A percentile compares a stretch with the other conserved stretches of the same genome.
phyloP scores from a whole-genome alignment of 2,329 filamentous ascomycete species.

The Monilinia vaccinii-corymbosi region DNA sequence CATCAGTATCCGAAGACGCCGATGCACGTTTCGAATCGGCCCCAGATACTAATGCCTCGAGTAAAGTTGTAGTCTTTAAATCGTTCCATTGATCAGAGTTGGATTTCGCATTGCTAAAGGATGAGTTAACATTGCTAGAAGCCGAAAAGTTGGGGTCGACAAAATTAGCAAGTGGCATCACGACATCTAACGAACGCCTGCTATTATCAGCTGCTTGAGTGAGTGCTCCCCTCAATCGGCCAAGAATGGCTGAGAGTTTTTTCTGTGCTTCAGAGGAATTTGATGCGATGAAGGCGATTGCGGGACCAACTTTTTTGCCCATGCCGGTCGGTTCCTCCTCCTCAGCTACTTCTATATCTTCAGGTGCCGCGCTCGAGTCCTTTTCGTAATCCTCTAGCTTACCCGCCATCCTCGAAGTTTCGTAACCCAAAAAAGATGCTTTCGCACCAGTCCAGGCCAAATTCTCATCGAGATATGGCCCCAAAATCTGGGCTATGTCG shows the following conservation, averaged over 20 bases:
- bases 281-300: constrained; percentile 1
- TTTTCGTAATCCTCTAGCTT: constrained; percentile 41
- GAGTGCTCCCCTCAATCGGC: neutral
- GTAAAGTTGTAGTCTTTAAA: constrained; percentile 47
- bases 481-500: constrained; percentile 60
- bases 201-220: neutral
- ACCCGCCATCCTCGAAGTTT: constrained; percentile 45
- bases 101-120: constrained; percentile 8
- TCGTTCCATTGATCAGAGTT: constrained; percentile 47
- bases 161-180: constrained; percentile 3
- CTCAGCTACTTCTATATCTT: constrained; percentile 36
- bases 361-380: constrained; percentile 34
- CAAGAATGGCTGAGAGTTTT: constrained; percentile 3
- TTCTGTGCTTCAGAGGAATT: constrained; percentile 1
- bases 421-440: constrained; percentile 47
- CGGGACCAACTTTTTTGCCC: neutral
- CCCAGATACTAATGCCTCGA: constrained; percentile 47
- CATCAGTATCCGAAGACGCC: constrained; percentile 24
- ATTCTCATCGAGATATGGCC: constrained; percentile 59
- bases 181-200: constrained; percentile 1
- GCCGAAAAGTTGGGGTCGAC: constrained; percentile 4
- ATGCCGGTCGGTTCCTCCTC: constrained; percentile 18
- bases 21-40: constrained; percentile 31
- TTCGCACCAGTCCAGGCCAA: constrained; percentile 36
- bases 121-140: constrained; percentile 5